Evolutionary conservation across 2,329 filamentous ascomycete species (phyloP).

Genomic region (Trichoderma sp.): DNA sequence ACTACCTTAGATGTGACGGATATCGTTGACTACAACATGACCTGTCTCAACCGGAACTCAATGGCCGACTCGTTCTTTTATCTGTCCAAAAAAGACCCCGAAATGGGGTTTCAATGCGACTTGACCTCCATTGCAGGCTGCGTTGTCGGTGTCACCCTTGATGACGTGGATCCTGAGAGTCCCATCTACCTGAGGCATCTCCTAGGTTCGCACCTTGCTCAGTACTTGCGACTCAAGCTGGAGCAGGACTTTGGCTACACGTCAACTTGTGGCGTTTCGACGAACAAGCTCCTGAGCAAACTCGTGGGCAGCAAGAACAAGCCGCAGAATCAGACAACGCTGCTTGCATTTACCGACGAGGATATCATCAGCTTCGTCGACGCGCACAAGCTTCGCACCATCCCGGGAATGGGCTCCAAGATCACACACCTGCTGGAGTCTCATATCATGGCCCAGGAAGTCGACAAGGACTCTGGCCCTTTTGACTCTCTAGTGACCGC

Average conservation of each 20-base stretch:
- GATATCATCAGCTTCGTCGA: slow-evolving; percentile 72
- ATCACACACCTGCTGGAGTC: slow-evolving; percentile 53
- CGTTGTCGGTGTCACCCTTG: slow-evolving; percentile 44
- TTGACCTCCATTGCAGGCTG: slow-evolving; percentile 67
- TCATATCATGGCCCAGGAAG: slow-evolving; percentile 49
- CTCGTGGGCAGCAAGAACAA: slow-evolving; percentile 83
- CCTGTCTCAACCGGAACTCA: slow-evolving; percentile 67
- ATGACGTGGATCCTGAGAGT: slow-evolving; percentile 37
- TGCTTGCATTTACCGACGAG: slow-evolving; percentile 65
- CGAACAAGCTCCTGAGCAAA: slow-evolving; percentile 84
- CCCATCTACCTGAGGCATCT: slow-evolving; percentile 63
- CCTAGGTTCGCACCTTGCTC: slow-evolving; percentile 79
- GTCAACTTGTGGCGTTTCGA: slow-evolving; percentile 83
- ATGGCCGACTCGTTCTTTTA: slow-evolving; percentile 76
- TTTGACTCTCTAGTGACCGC: slow-evolving; percentile 60
- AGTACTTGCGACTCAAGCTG: slow-evolving; percentile 70
- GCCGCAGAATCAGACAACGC: slow-evolving; percentile 81
- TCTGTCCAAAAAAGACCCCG: slow-evolving; percentile 71
- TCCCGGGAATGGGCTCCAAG: slow-evolving; percentile 85
- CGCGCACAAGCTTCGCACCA: slow-evolving; percentile 70
- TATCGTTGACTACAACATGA: slow-evolving; percentile 78
- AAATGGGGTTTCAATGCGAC: slow-evolving; percentile 78
- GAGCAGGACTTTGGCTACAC: slow-evolving; percentile 82
- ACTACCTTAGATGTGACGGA: slow-evolving; percentile 73
- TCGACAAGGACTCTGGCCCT: slow-evolving; percentile 40